These are phyloP conservation scores for Starmerella roubikii DNA, from an alignment of 805 yeast genomes.

Conservation along the genomic window DNA sequence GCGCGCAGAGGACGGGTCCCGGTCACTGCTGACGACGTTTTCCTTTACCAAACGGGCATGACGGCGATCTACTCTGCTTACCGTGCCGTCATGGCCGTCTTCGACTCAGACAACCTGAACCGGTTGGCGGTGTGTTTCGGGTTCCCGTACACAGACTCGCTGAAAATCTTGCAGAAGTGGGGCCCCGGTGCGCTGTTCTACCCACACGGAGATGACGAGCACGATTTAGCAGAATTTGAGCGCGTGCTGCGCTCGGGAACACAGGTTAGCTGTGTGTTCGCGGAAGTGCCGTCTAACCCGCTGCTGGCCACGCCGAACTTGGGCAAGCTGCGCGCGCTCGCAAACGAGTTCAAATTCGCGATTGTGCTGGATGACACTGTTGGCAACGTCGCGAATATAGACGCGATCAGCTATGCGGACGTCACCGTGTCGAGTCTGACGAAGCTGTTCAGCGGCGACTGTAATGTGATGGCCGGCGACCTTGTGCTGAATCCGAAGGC, in stretches of 20 bases:
- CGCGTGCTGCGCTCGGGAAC: conserved; percentile 45
- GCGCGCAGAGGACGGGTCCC: conserved; percentile 5
- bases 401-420: conserved; percentile 73
- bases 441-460: conserved; percentile 85
- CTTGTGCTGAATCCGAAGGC: conserved; percentile 62
- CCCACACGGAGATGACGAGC: conserved; percentile 63
- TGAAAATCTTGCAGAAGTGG: conserved; percentile 72
- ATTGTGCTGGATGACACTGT: conserved; percentile 89
- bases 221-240: conserved; percentile 50
- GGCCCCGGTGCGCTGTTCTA: conserved; percentile 83
- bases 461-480: conserved; percentile 92
- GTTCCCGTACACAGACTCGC: conserved; percentile 88
- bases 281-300: conserved; percentile 96
- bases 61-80: conserved; percentile 79
- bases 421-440: conserved; percentile 77
- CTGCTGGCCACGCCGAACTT: conserved; percentile 73
- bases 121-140: conserved; percentile 82
- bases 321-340: conserved; percentile 45
- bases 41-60: conserved; percentile 84
- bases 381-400: conserved; percentile 77
- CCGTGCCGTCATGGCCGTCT: conserved; percentile 24
- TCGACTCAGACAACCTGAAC: conserved; percentile 13
- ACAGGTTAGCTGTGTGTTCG: conserved; percentile 56
- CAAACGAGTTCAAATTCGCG: conserved; percentile 57
- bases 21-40: conserved; percentile 32